Percentiles rank a stretch among this genome's conserved stretches.
These are phyloP conservation scores for Sonneratia caseolaris DNA, from an alignment of 345 rosid species.

Conservation along the genomic window DNA sequence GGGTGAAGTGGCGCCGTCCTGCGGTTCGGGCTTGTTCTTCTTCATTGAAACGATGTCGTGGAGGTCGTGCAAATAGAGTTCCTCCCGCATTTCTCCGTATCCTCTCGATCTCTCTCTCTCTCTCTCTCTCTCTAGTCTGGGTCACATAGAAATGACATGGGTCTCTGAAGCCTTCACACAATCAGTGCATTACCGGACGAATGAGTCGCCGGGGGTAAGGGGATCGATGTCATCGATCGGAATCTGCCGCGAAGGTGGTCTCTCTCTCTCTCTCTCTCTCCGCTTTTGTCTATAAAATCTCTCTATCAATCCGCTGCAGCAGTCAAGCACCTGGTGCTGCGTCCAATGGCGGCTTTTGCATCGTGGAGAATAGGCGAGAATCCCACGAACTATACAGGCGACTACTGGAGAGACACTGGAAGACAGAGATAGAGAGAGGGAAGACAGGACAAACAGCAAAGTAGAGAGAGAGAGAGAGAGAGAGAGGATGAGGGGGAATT, in stretches of 20 bases:
- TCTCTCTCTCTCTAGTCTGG: not conserved
- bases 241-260: not conserved
- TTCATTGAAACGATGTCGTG: not conserved
- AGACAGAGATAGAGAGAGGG: too few species aligned
- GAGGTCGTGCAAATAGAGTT: not conserved
- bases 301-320: not conserved
- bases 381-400: not conserved
- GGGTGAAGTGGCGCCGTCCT: not conserved
- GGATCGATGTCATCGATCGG: not conserved
- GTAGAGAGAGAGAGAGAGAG: not conserved
- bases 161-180: not conserved
- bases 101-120: not conserved
- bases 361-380: not conserved
- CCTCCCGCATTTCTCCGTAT: not conserved
- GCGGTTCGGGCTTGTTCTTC: constrained; percentile 1
- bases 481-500: not conserved
- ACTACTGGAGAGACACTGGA: not conserved
- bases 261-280: not conserved
- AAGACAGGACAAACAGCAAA: too few species aligned
- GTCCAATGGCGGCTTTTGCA: not conserved
- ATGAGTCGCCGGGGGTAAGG: not conserved
- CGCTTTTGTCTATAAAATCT: not conserved
- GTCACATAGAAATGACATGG: not conserved
- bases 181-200: not conserved
- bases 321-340: not conserved